Conservation (phyloP, 768 basidiomycete species). For the Mycena indigotica region DNA sequence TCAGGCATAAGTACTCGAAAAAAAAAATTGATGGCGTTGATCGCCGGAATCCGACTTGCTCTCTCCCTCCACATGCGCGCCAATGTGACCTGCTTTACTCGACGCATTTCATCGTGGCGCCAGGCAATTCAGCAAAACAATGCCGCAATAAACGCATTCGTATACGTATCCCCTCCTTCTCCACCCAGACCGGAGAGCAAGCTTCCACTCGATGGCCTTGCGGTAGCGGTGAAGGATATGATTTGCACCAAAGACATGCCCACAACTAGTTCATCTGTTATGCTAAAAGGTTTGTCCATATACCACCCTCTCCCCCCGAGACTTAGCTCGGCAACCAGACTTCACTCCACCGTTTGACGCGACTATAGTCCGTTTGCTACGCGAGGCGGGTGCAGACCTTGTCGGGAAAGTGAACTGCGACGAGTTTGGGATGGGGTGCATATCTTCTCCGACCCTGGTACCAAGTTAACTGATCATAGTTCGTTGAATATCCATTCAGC, state of each 20-base stretch:
- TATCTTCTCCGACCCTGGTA: no score
- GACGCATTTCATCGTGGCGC: slow-evolving; percentile 28
- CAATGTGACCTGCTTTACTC: slow-evolving; percentile 15
- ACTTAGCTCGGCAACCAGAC: slow-evolving; percentile 39
- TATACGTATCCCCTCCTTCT: slow-evolving; percentile 32
- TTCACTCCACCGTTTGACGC: slow-evolving; percentile 85
- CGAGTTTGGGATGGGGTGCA: slow-evolving; percentile 98
- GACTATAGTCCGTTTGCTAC: slow-evolving; percentile 72
- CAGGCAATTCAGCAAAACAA: slow-evolving; percentile 41
- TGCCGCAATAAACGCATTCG: slow-evolving; percentile 57
- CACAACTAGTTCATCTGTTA: slow-evolving; percentile 75
- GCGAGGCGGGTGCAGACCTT: slow-evolving; percentile 65
- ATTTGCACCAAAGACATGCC: slow-evolving; percentile 69
- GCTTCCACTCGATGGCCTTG: slow-evolving; percentile 41
- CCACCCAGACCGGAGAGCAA: slow-evolving; percentile 7
- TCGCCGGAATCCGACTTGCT: neutral
- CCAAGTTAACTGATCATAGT: no score
- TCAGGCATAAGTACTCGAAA: slow-evolving; percentile 20
- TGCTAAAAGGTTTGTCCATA: slow-evolving; percentile 57
- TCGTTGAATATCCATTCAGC: slow-evolving; percentile 76
- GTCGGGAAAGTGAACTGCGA: slow-evolving; percentile 94
- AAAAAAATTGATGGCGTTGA: slow-evolving; percentile 13
- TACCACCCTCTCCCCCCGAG: no score
- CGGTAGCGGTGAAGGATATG: slow-evolving; percentile 84
- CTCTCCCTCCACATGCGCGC: slow-evolving; percentile 17